Evolutionary conservation across 768 basidiomycete species (phyloP).

Genomic region (Termitomyces sp.): DNA sequence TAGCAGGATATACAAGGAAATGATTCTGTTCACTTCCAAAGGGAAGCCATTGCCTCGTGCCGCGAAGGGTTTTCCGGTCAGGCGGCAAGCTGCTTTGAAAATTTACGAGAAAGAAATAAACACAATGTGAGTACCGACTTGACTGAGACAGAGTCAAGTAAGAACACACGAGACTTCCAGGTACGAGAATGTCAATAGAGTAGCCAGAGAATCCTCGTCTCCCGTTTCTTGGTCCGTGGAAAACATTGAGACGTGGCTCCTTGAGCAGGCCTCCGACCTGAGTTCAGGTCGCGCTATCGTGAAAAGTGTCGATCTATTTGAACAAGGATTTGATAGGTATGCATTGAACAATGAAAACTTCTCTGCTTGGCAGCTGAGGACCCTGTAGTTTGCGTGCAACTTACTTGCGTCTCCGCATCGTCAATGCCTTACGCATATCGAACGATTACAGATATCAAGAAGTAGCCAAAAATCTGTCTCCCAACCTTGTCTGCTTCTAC

Average conservation of each 20-base stretch:
- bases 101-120: slow-evolving; percentile 2
- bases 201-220: background rate
- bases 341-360: too few relatives aligned
- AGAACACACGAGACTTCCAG: background rate
- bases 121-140: background rate
- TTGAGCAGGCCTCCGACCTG: background rate
- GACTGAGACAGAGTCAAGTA: background rate
- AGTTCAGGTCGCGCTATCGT: background rate
- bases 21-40: background rate
- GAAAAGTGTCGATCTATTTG: background rate
- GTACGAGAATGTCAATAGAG: background rate
- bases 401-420: background rate
- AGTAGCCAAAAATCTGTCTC: slow-evolving; percentile 16
- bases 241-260: background rate
- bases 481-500: slow-evolving; percentile 38
- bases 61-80: background rate
- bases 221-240: background rate
- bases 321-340: slow-evolving; percentile 6
- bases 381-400: background rate
- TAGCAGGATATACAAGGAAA: background rate
- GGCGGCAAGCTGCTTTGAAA: background rate
- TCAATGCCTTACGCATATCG: background rate
- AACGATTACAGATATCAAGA: background rate
- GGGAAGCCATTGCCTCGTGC: slow-evolving; percentile 2
- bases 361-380: background rate